phyloP scores from a whole-genome alignment of 148 eudicot species.

The Arbutus unedo region DNA sequence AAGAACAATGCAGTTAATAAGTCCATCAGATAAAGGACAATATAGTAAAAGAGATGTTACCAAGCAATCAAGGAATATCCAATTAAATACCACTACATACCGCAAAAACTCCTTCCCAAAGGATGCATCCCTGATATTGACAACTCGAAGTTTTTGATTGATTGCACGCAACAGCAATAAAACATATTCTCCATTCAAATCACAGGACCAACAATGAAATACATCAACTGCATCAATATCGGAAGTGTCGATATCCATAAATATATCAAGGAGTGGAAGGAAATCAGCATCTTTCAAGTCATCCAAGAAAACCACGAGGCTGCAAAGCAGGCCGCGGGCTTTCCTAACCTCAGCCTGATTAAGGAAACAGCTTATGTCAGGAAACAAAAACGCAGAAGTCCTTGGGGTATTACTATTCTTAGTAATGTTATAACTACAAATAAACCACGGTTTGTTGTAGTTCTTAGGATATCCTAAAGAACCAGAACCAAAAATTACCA shows the following conservation, averaged over 20 bases:
- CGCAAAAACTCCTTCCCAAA: constrained; percentile 48
- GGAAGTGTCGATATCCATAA: constrained; percentile 39
- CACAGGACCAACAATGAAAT: constrained; percentile 36
- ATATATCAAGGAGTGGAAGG: constrained; percentile 32
- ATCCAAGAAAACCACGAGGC: constrained; percentile 39
- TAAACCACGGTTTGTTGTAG: not conserved
- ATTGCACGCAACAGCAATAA: constrained; percentile 39
- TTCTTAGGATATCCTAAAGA: not conserved
- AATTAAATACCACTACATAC: constrained; percentile 29
- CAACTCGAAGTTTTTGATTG: constrained; percentile 42
- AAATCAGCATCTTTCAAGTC: constrained; percentile 38
- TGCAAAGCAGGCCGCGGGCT: constrained; percentile 28
- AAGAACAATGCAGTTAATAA: not conserved
- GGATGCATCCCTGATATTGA: constrained; percentile 42
- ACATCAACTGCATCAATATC: constrained; percentile 54
- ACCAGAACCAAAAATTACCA: not conserved
- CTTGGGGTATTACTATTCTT: not conserved
- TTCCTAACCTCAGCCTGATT: constrained; percentile 42
- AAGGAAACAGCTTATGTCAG: constrained; percentile 1
- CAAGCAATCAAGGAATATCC: not conserved
- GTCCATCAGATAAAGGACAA: not conserved
- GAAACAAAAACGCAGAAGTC: not conserved
- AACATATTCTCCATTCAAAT: constrained; percentile 33
- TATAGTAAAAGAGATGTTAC: not conserved
- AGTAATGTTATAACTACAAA: not conserved